A percentile compares a stretch with the other conserved stretches of the same genome.
phyloP scores from a whole-genome alignment of 2,329 filamentous ascomycete species.

The Zalaria sp. region DNA sequence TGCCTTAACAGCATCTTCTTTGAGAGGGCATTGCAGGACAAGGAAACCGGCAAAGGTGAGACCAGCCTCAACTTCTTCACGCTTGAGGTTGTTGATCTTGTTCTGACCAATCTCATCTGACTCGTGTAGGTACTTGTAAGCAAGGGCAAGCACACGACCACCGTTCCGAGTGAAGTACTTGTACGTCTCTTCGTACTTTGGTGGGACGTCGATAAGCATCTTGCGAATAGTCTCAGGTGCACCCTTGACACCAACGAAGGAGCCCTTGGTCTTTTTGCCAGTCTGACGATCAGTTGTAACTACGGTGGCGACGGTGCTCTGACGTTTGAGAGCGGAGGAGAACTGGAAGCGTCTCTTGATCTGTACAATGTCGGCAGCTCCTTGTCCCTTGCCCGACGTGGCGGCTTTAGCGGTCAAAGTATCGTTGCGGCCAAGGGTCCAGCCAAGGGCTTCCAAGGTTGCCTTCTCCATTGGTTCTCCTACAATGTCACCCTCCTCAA shows the following conservation, averaged over 20 bases:
- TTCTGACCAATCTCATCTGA: constrained; percentile 70
- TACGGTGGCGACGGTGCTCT: constrained; percentile 84
- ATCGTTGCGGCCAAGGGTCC: constrained; percentile 85
- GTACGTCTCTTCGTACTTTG: constrained; percentile 92
- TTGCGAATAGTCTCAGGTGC: constrained; percentile 93
- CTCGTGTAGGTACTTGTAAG: constrained; percentile 77
- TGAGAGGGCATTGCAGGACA: constrained; percentile 86
- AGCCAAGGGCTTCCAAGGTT: constrained; percentile 76
- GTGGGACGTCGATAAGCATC: constrained; percentile 72
- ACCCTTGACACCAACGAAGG: constrained; percentile 91
- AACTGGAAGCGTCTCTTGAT: constrained; percentile 97
- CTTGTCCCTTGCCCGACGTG: constrained; percentile 25
- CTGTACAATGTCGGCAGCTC: constrained; percentile 63
- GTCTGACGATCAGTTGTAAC: constrained; percentile 56
- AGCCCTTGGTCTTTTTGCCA: constrained; percentile 64
- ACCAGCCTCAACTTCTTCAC: constrained; percentile 76
- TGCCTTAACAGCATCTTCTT: constrained; percentile 87
- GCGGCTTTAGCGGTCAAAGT: constrained; percentile 55
- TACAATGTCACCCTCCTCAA: constrained; percentile 93
- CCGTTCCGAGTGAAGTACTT: constrained; percentile 96
- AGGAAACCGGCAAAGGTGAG: constrained; percentile 89
- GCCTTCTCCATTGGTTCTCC: constrained; percentile 99
- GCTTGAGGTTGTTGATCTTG: constrained; percentile 85
- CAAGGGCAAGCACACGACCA: constrained; percentile 82
- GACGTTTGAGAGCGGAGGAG: constrained; percentile 87